Evolutionary conservation across 331 rosid genomes (phyloP).

Genomic region (Quercus lobata): DNA sequence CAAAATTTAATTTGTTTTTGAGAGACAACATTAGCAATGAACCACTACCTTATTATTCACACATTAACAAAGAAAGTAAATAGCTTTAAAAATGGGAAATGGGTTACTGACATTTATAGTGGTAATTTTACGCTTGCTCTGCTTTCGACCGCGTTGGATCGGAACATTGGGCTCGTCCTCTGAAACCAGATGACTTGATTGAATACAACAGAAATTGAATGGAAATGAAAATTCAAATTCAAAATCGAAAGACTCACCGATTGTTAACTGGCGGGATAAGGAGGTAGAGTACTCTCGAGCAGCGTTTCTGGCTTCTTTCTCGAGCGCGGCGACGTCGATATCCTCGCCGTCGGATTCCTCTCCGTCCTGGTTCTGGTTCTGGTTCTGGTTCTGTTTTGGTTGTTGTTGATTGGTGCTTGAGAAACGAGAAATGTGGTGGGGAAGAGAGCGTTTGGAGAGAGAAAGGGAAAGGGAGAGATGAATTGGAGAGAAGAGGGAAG

Average conservation of each 20-base stretch:
- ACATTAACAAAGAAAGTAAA: accelerated
- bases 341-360: slow-evolving; percentile 30
- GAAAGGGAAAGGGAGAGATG: slow-evolving; percentile 20
- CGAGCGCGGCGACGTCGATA: slow-evolving; percentile 50
- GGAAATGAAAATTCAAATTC: background rate
- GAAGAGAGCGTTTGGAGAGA: slow-evolving; percentile 4
- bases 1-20: background rate
- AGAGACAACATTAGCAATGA: background rate
- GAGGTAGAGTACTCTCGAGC: slow-evolving; percentile 57
- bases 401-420: slow-evolving; percentile 15
- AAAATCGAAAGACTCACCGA: slow-evolving; percentile 33
- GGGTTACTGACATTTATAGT: slow-evolving; percentile 40
- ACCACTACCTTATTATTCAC: too few relatives aligned
- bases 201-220: background rate
- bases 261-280: slow-evolving; percentile 37
- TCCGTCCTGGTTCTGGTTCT: slow-evolving; percentile 19
- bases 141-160: slow-evolving; percentile 36
- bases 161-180: slow-evolving; percentile 54
- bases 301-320: slow-evolving; percentile 66
- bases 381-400: slow-evolving; percentile 1
- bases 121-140: slow-evolving; percentile 42
- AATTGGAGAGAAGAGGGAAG: slow-evolving; percentile 18
- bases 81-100: background rate
- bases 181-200: slow-evolving; percentile 24
- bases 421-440: slow-evolving; percentile 28